Base-by-base conservation (phyloP, 2,329 filamentous ascomycete species). In the Penicillium sp. region DNA sequence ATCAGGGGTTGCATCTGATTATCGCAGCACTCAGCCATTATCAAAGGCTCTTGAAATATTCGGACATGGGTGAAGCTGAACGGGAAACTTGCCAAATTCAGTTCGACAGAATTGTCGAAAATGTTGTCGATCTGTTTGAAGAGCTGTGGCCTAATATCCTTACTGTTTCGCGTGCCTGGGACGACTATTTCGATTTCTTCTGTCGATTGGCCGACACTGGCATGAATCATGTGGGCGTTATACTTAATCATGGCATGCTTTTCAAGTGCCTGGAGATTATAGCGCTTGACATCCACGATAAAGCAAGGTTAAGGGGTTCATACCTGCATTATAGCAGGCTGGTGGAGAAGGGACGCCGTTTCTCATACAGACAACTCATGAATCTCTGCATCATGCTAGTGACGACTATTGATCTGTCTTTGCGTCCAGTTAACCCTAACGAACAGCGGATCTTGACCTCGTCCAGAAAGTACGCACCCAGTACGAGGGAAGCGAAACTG, bases 101-200 rank as follows among this genome's bases (percentile, higher is more conserved):
- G 40, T 73, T 71, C 37, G 51, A 67, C 8, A 54, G 64, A 47
- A 60, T 66, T 8, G 62, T 75, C 40, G 65, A 71, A 43, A 62
- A 57, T 36, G 56, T 75, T 24, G 61, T 86, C 36, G 62, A 66
- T 16, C 73, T 84, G 19, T 77, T 91, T 46, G 75, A 78, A 26
- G 70, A 78, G 19, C 70, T 90, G 3, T 91, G 85, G 83, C 75
- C 81, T 3, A 77, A 74, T n/a, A 85, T 91, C 52, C 85, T 90
- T 55, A 71, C 77, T 2, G 77, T 81, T 42, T 75, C 85, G 24
- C 83, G 86, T 52, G 83, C 88, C 3, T 94, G 90, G 90, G 83
- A 87, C 37, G 89, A 93, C 64, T 87, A 88, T 54, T 93, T 93
- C 67, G 82, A 83, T 11, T 80, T 89, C n/a, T 77, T 92, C 57